These are phyloP conservation scores for Pseudocercospora crystallina DNA, from an alignment of 2,329 filamentous ascomycete genomes.

Conservation along the genomic window DNA sequence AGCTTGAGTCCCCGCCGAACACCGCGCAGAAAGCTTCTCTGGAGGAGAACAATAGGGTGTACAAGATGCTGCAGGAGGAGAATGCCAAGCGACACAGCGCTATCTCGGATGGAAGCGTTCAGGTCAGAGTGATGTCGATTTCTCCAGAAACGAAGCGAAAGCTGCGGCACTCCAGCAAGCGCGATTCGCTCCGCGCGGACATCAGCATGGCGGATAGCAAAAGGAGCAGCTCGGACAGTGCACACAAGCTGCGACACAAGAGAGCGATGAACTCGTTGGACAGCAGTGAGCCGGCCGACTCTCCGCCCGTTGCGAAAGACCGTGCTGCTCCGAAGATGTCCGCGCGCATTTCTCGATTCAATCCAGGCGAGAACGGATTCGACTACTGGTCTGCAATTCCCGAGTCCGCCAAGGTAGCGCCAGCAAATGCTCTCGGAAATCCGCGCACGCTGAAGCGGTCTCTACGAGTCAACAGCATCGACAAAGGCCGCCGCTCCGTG, in stretches of 20 bases:
- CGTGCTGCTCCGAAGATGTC: background rate
- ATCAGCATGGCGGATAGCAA: conserved; percentile 19
- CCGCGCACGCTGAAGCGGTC: conserved; percentile 19
- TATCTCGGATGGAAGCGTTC: conserved; percentile 26
- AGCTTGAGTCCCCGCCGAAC: conserved; percentile 11
- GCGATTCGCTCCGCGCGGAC: conserved; percentile 27
- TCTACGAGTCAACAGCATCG: conserved; percentile 16
- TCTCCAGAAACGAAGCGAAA: conserved; percentile 21
- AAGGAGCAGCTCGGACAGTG: conserved; percentile 20
- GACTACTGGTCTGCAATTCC: conserved; percentile 17
- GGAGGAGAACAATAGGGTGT: conserved; percentile 25
- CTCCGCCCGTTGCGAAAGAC: background rate
- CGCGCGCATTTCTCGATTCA: conserved; percentile 7
- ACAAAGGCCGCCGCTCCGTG: conserved; percentile 12
- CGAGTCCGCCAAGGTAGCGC: conserved; percentile 10
- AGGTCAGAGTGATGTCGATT: conserved; percentile 14
- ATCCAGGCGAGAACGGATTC: conserved; percentile 13
- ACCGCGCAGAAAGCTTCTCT: conserved; percentile 22
- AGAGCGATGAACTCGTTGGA: conserved; percentile 17
- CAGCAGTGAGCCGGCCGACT: conserved; percentile 8
- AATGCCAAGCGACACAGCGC: conserved; percentile 32
- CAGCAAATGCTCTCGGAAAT: conserved; percentile 15
- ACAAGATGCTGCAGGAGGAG: conserved; percentile 28
- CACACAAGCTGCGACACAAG: conserved; percentile 19
- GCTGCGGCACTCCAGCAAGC: conserved; percentile 26